These are phyloP conservation scores for Colletotrichum sp. DNA, from an alignment of 2,329 filamentous ascomycete genomes.

Conservation along the genomic window DNA sequence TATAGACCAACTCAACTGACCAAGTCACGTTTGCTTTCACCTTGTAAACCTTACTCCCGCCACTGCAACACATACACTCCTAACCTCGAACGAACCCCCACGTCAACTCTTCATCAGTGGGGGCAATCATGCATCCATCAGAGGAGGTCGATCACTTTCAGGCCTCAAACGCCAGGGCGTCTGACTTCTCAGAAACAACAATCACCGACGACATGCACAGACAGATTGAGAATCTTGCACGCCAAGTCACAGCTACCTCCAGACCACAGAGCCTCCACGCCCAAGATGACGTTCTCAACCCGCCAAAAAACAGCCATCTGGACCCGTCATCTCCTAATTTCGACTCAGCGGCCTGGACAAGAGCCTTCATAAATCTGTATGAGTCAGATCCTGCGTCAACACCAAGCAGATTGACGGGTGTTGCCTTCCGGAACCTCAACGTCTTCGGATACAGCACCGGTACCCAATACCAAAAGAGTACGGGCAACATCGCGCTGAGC, in stretches of 20 bases:
- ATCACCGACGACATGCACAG: background rate
- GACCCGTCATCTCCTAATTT: constrained; percentile 31
- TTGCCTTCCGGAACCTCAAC: constrained; percentile 29
- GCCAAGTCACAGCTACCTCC: constrained; percentile 4
- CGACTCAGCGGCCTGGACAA: constrained; percentile 29
- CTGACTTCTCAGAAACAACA: background rate
- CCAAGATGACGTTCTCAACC: constrained; percentile 10
- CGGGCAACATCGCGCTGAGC: constrained; percentile 26
- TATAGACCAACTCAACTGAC: background rate
- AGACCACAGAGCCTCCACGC: background rate
- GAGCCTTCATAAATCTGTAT: constrained; percentile 27
- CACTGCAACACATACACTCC: background rate
- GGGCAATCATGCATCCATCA: background rate
- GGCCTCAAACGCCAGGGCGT: background rate
- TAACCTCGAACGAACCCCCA: background rate
- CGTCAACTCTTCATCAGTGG: background rate
- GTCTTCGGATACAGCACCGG: constrained; percentile 32
- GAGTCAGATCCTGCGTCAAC: constrained; percentile 29
- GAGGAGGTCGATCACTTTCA: background rate
- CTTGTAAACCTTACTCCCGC: background rate
- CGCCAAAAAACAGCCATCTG: constrained; percentile 16
- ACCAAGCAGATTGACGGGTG: constrained; percentile 27
- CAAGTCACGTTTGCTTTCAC: background rate
- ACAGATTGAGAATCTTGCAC: constrained; percentile 7
- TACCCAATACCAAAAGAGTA: constrained; percentile 27